phyloP scores from a whole-genome alignment of 495 filamentous ascomycete genomes.

The Penicillium maclennaniae region DNA sequence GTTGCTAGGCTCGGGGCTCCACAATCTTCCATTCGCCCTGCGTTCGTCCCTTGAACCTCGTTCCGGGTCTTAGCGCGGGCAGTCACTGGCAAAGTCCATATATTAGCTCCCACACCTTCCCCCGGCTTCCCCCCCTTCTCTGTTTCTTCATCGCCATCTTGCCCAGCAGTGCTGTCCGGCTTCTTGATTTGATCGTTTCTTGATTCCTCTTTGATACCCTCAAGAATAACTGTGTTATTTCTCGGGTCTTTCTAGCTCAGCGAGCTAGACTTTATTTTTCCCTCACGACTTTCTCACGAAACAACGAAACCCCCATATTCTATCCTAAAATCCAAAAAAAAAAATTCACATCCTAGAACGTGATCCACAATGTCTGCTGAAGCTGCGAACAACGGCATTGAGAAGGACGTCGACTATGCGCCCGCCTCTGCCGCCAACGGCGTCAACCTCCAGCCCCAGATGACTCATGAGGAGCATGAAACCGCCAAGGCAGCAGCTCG shows the following conservation, averaged over 20 bases:
- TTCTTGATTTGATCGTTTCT: conserved; percentile 20
- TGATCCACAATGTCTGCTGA: conserved; percentile 31
- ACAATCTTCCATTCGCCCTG: conserved; percentile 5
- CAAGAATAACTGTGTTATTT: conserved; percentile 27
- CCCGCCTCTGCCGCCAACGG: conserved; percentile 14
- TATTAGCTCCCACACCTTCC: conserved; percentile 5
- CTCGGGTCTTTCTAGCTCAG: conserved; percentile 15
- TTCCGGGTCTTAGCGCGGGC: background rate
- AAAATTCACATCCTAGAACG: conserved; percentile 1
- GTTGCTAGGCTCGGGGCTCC: conserved; percentile 7
- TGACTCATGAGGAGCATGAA: conserved; percentile 46
- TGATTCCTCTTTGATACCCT: background rate
- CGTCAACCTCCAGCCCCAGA: conserved; percentile 24
- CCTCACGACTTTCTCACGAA: conserved; percentile 1
- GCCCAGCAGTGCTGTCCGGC: conserved; percentile 35
- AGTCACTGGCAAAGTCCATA: conserved; percentile 1
- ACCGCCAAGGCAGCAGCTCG: conserved; percentile 45
- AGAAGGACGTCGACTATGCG: conserved; percentile 35
- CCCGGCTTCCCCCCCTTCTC: conserved; percentile 1
- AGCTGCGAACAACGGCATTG: conserved; percentile 24
- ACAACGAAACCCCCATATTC: background rate
- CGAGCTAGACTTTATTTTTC: conserved; percentile 21
- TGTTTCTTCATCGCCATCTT: conserved; percentile 23
- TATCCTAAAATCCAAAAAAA: conserved; percentile 4
- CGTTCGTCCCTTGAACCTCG: background rate